These are phyloP conservation scores for Pythium phragmitis DNA, from an alignment of 352 stramenopile species.

Conservation along the genomic window DNA sequence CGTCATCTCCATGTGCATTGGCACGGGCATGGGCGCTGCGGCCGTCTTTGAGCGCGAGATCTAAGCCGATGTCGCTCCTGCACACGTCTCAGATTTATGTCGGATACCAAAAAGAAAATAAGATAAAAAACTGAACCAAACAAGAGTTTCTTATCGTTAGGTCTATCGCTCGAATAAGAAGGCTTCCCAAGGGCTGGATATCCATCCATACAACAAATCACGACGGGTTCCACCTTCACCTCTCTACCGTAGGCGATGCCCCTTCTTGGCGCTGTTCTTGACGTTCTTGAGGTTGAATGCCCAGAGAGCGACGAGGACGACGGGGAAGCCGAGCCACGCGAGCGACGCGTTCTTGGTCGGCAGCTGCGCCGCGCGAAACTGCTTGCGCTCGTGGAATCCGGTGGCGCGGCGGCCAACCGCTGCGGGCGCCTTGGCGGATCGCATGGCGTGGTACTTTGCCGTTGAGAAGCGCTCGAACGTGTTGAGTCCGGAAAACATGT, in stretches of 20 bases:
- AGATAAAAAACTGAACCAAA: neutral
- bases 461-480: constrained; percentile 77
- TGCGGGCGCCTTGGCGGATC: constrained; percentile 49
- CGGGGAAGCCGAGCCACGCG: constrained; percentile 61
- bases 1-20: constrained; percentile 95
- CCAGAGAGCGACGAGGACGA: constrained; percentile 53
- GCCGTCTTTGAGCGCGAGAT: constrained; percentile 88
- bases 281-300: constrained; percentile 60
- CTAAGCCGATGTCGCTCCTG: constrained; percentile 4
- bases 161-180: neutral
- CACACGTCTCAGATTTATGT: neutral
- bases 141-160: neutral
- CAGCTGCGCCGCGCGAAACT: constrained; percentile 59
- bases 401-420: constrained; percentile 61
- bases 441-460: constrained; percentile 61
- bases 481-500: constrained; percentile 74
- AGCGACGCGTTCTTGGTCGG: constrained; percentile 59
- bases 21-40: constrained; percentile 93
- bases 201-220: too few relatives aligned
- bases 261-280: constrained; percentile 46
- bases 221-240: neutral
- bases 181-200: neutral
- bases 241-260: constrained; percentile 18
- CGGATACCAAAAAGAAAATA: neutral
- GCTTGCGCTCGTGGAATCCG: constrained; percentile 65